Conservation (phyloP, 108 stramenopile genomes). For the Discostella stelligeroides region DNA sequence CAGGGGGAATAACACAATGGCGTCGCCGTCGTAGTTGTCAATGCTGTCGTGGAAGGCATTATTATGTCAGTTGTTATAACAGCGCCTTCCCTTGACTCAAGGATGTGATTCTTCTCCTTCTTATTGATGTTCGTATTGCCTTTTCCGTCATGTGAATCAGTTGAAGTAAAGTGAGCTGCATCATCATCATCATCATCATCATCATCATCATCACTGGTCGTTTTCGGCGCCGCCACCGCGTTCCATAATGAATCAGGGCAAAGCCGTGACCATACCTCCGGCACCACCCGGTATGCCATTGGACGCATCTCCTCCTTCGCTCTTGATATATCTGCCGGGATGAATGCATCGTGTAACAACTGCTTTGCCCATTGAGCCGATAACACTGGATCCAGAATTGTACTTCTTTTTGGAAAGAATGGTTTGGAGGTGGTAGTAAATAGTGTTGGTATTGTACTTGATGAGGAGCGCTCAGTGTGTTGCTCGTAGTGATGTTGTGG, state of each 20-base stretch:
- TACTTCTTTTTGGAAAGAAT: conserved; percentile 4
- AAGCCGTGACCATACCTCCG: conserved; percentile 73
- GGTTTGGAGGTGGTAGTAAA: no score
- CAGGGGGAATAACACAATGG: not conserved
- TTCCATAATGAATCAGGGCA: conserved; percentile 44
- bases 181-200: not conserved
- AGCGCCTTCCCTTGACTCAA: no score
- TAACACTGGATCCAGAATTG: conserved; percentile 49
- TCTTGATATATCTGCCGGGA: conserved; percentile 59
- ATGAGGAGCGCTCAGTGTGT: not conserved
- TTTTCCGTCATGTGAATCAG: not conserved
- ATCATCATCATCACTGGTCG: not conserved
- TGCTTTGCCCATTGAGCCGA: conserved; percentile 63
- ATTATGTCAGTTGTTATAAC: no score
- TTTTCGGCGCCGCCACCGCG: not conserved
- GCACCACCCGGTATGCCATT: conserved; percentile 75
- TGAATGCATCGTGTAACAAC: conserved; percentile 49
- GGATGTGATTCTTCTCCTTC: no score
- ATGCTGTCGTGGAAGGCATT: not conserved
- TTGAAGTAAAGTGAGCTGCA: not conserved
- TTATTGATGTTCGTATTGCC: not conserved
- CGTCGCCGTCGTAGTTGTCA: not conserved
- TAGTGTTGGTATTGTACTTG: not conserved
- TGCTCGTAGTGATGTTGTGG: not conserved
- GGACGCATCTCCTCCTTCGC: conserved; percentile 68